A percentile compares a stretch with the other conserved stretches of the same genome.
These are phyloP conservation scores for Cladosporium oxysporum DNA, from an alignment of 2,329 filamentous ascomycete species.

Conservation along the genomic window DNA sequence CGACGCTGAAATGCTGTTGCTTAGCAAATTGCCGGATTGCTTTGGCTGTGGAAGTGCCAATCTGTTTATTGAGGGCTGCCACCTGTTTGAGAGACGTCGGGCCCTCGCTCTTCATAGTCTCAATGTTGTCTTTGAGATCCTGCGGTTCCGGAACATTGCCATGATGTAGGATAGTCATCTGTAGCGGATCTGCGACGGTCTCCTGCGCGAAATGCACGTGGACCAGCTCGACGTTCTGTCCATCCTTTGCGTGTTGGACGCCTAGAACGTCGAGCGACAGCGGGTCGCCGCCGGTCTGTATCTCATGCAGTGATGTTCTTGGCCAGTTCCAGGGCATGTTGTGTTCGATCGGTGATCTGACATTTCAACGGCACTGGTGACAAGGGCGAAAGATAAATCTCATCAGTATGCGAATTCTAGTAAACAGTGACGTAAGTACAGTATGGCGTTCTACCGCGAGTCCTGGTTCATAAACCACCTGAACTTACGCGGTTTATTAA, in stretches of 20 bases:
- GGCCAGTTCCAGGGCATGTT: conserved; percentile 17
- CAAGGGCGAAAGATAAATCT: background rate
- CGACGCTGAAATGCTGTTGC: conserved; percentile 8
- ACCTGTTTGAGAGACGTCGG: conserved; percentile 5
- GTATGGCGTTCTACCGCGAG: background rate
- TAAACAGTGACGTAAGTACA: background rate
- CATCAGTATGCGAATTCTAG: background rate
- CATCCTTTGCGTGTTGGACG: conserved; percentile 9
- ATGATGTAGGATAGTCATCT: conserved; percentile 8
- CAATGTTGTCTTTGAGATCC: conserved; percentile 1
- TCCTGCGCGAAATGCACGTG: conserved; percentile 9
- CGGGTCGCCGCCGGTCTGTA: conserved; percentile 4
- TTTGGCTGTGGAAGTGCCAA: background rate
- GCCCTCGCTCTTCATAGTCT: background rate
- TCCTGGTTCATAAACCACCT: background rate
- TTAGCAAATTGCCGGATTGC: conserved; percentile 13
- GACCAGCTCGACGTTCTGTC: conserved; percentile 10
- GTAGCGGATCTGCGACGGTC: background rate
- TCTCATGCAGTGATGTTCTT: conserved; percentile 9
- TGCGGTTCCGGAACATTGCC: conserved; percentile 1
- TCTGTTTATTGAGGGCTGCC: background rate
- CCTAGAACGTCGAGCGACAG: conserved; percentile 14
- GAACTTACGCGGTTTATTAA: background rate
- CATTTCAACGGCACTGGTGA: background rate
- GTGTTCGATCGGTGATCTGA: background rate